A percentile compares a stretch with the other conserved stretches of the same genome.
Conservation (phyloP, 2,329 filamentous ascomycete genomes). For the Tolypocladium capitatum region DNA sequence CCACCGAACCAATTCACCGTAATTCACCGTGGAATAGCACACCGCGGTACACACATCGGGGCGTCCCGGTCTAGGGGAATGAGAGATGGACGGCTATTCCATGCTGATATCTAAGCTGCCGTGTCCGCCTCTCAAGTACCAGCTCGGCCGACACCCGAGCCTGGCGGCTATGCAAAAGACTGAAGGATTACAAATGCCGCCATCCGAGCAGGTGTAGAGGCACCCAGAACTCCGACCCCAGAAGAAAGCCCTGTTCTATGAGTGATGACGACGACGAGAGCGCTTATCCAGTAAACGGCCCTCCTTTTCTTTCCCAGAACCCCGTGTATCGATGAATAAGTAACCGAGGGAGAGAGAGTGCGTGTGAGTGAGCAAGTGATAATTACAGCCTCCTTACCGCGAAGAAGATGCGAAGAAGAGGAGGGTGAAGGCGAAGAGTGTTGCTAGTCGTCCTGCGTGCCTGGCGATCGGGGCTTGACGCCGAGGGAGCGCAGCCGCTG, state of each 20-base stretch:
- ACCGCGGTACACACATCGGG: not conserved
- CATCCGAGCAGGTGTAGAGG: not conserved
- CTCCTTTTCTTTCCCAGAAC: not conserved
- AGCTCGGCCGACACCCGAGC: not conserved
- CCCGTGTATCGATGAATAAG: not conserved
- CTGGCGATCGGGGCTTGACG: slow-evolving; percentile 18
- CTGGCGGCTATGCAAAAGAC: not conserved
- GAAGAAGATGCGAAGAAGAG: not conserved
- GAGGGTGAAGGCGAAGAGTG: not conserved
- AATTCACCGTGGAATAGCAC: not conserved
- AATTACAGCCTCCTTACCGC: not conserved
- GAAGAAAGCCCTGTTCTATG: not conserved
- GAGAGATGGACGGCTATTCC: not conserved
- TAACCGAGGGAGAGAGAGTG: too few relatives aligned
- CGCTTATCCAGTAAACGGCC: not conserved
- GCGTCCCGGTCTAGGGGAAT: not conserved
- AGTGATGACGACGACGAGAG: not conserved
- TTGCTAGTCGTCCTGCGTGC: slow-evolving; percentile 2
- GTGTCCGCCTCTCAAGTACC: not conserved
- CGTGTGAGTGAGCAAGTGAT: not conserved
- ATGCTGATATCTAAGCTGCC: not conserved
- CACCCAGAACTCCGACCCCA: not conserved
- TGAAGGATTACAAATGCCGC: not conserved
- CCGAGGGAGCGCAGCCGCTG: slow-evolving; percentile 53
- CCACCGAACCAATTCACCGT: not conserved